phyloP scores from a whole-genome alignment of 768 basidiomycete genomes.

The Rhodosporidiobolus sp. region DNA sequence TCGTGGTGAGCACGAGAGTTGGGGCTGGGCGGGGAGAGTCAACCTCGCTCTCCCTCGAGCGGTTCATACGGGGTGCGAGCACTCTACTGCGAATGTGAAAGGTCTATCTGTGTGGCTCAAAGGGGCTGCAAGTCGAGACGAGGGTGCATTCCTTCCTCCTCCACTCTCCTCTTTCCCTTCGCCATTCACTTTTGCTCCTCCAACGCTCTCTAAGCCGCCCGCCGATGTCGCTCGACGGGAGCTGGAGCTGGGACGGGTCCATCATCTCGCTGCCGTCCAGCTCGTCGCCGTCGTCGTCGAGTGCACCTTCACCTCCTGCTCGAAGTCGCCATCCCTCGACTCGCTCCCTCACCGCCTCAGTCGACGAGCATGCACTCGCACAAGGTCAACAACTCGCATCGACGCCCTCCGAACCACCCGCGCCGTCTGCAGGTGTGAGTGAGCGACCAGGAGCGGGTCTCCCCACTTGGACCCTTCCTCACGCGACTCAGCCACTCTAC shows the following conservation, averaged over 20 bases:
- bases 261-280: conserved; percentile 10
- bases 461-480: background rate
- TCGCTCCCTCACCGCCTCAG: background rate
- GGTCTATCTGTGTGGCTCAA: too few species aligned
- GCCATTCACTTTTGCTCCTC: too few species aligned
- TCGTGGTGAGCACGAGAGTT: too few species aligned
- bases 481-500: background rate
- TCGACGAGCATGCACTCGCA: background rate
- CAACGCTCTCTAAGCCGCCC: too few species aligned
- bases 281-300: background rate
- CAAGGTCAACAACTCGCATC: background rate
- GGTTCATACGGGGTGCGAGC: too few species aligned
- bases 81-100: too few species aligned
- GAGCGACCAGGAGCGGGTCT: background rate
- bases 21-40: accelerated
- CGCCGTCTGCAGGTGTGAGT: background rate
- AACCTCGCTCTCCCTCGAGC: background rate
- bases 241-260: conserved; percentile 25
- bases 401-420: background rate
- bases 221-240: background rate
- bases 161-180: too few species aligned
- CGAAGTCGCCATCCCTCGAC: background rate
- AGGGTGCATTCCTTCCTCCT: too few species aligned
- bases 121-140: too few species aligned
- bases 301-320: background rate